Evolutionary conservation across 257 asterid genomes (phyloP).

Genomic region (Solanum bukasovii): DNA sequence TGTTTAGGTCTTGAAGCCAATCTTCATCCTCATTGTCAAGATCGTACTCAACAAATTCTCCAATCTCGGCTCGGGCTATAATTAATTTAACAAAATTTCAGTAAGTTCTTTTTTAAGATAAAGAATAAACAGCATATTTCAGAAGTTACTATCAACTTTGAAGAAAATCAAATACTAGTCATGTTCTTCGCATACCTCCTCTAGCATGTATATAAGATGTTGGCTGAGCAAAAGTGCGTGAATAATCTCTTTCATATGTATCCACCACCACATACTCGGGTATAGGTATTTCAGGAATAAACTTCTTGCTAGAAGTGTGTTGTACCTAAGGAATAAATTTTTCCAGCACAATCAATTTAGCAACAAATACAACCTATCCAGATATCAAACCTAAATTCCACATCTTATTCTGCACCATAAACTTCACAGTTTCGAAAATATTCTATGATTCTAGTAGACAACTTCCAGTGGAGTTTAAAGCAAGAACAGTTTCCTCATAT

Average conservation of each 20-base stretch:
- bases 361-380: background rate
- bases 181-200: constrained; percentile 54
- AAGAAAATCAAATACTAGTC: constrained; percentile 2
- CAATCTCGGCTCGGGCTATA: constrained; percentile 92
- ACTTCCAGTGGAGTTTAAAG: background rate
- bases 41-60: constrained; percentile 95
- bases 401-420: background rate
- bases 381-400: background rate
- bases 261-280: constrained; percentile 89
- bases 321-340: constrained; percentile 36
- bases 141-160: background rate
- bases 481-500: background rate
- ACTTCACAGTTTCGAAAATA: background rate
- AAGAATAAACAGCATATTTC: background rate
- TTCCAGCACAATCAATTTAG: background rate
- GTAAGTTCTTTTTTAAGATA: background rate
- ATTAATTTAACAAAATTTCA: constrained; percentile 6
- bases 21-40: constrained; percentile 99
- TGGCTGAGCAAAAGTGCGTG: constrained; percentile 84
- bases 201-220: constrained; percentile 89
- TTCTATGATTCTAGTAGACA: background rate
- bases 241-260: constrained; percentile 93
- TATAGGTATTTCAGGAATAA: constrained; percentile 84
- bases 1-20: constrained; percentile 81
- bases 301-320: constrained; percentile 54